phyloP scores from a whole-genome alignment of 805 yeast species.

The Nakazawaea ishiwadae region DNA sequence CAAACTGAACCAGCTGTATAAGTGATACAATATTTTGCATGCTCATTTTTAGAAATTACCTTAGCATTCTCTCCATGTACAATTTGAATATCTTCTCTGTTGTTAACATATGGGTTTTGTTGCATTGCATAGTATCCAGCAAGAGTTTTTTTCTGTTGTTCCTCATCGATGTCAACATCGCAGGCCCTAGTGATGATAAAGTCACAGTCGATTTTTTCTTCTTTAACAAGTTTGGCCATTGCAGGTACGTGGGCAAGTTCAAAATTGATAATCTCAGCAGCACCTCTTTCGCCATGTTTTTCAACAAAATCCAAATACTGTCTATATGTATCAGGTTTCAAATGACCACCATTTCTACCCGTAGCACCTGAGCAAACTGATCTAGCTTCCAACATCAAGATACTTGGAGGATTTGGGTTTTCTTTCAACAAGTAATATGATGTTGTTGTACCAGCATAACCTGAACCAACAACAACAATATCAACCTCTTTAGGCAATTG shows the following conservation, averaged over 20 bases:
- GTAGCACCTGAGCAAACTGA: constrained; percentile 36
- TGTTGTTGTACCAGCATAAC: constrained; percentile 39
- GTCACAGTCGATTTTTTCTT: constrained; percentile 25
- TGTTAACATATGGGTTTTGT: constrained; percentile 24
- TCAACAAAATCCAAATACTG: constrained; percentile 2
- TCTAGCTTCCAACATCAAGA: constrained; percentile 36
- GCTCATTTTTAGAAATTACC: constrained; percentile 23
- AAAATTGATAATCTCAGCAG: constrained; percentile 29
- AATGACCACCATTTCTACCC: constrained; percentile 41
- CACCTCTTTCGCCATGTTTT: constrained; percentile 19
- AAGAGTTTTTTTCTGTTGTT: constrained; percentile 15
- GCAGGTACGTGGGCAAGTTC: constrained; percentile 28
- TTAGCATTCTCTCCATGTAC: constrained; percentile 27
- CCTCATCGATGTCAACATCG: constrained; percentile 20
- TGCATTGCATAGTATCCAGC: constrained; percentile 18
- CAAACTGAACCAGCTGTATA: constrained; percentile 40
- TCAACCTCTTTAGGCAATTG: constrained; percentile 33
- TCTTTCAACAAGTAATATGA: constrained; percentile 30
- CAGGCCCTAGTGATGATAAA: constrained; percentile 26
- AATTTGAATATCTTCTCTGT: constrained; percentile 28
- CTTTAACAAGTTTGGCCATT: constrained; percentile 24
- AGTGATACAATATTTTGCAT: constrained; percentile 27
- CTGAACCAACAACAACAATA: constrained; percentile 38
- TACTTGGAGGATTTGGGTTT: constrained; percentile 14
- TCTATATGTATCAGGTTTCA: constrained; percentile 30